phyloP scores from a whole-genome alignment of 2,329 filamentous ascomycete genomes.

The Thielaviopsis musarum region DNA sequence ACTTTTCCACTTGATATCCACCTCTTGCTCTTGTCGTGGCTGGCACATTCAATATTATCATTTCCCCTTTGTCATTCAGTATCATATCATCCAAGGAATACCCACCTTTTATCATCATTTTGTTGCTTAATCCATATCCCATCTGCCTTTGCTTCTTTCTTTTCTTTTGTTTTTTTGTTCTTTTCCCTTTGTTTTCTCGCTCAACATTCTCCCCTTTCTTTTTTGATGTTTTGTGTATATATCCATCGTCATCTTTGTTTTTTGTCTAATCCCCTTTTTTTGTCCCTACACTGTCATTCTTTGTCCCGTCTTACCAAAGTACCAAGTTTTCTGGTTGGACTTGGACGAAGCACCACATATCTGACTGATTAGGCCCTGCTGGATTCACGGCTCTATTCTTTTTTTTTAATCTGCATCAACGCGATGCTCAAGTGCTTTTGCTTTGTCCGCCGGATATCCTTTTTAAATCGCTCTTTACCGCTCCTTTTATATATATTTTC shows the following conservation, averaged over 20 bases:
- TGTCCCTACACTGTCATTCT: background rate
- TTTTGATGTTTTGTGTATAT: background rate
- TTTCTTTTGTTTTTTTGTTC: background rate
- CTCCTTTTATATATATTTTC: background rate
- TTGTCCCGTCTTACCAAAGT: background rate
- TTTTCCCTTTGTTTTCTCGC: background rate
- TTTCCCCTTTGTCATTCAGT: too few relatives aligned
- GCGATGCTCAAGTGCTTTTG: background rate
- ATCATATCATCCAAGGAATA: too few relatives aligned
- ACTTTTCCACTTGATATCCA: background rate
- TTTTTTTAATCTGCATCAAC: background rate
- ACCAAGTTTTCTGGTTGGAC: too few relatives aligned
- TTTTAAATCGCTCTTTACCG: background rate
- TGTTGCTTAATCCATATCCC: background rate
- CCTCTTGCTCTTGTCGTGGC: background rate
- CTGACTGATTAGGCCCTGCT: too few relatives aligned
- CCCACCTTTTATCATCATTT: background rate
- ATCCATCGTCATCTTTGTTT: background rate
- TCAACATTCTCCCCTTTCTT: background rate
- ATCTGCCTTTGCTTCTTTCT: background rate
- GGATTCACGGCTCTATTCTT: too few relatives aligned
- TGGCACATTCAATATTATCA: too few relatives aligned
- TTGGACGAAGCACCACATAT: too few relatives aligned
- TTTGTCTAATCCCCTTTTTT: background rate
- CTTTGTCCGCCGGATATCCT: background rate